Conservation (phyloP, 768 basidiomycete species). For the Phaeotremella skinneri region DNA sequence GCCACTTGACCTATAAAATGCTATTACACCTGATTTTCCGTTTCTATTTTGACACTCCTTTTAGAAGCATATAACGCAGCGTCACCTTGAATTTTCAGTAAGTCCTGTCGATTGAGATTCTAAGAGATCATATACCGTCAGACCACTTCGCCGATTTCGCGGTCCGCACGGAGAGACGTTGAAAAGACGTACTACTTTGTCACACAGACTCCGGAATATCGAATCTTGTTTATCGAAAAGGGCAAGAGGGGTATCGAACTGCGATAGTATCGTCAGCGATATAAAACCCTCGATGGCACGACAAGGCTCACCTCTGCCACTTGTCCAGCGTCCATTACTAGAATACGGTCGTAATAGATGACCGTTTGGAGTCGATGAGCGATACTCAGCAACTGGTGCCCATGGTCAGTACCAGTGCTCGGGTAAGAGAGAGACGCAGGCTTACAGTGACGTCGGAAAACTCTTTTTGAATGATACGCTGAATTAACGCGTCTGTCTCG, state of each 20-base stretch:
- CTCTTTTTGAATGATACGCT: constrained; percentile 64
- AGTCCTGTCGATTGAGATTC: constrained; percentile 6
- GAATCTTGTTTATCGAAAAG: constrained; percentile 55
- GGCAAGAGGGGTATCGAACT: constrained; percentile 35
- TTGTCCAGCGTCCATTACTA: constrained; percentile 46
- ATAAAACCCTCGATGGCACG: neutral
- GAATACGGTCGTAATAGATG: constrained; percentile 50
- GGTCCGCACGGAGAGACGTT: too few species aligned
- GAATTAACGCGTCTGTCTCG: constrained; percentile 61
- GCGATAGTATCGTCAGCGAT: neutral
- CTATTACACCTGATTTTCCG: too few species aligned
- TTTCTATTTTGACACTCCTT: too few species aligned
- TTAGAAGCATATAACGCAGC: neutral
- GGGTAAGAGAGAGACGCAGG: neutral
- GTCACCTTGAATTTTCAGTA: constrained; percentile 14
- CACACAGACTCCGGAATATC: constrained; percentile 68
- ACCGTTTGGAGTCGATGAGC: constrained; percentile 45
- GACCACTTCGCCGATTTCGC: neutral
- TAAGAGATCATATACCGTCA: neutral
- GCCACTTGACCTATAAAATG: too few species aligned
- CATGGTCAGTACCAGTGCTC: neutral
- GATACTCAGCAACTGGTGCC: constrained; percentile 32
- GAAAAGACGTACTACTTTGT: constrained; percentile 43
- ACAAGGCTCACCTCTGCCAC: constrained; percentile 38
- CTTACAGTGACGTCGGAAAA: constrained; percentile 52